A percentile compares a stretch with the other conserved stretches of the same genome.
These are phyloP conservation scores for Steccherinum ochraceum DNA, from an alignment of 768 basidiomycete genomes.

Conservation along the genomic window DNA sequence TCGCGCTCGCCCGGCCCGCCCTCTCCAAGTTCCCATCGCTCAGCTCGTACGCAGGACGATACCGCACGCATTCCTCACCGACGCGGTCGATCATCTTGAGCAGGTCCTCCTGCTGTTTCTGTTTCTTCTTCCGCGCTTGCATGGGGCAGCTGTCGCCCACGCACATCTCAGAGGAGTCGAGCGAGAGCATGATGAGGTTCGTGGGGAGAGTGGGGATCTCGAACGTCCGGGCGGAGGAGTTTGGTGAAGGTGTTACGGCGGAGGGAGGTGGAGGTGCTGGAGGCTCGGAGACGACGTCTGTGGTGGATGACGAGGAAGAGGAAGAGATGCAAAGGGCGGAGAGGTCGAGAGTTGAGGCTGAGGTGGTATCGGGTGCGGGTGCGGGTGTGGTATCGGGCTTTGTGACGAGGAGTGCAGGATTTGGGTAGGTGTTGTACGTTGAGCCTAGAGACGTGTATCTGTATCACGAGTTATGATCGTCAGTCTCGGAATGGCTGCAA, in stretches of 20 bases:
- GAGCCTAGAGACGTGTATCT: constrained; percentile 99
- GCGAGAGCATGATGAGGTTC: constrained; percentile 15
- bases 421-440: constrained; percentile 89
- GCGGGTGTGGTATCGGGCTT: constrained; percentile 6
- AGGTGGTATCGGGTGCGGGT: too few species aligned
- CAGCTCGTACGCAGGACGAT: constrained; percentile 79
- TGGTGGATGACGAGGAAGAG: constrained; percentile 12
- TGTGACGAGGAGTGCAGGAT: constrained; percentile 64
- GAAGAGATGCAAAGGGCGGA: too few species aligned
- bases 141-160: constrained; percentile 6
- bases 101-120: constrained; percentile 12
- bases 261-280: background rate
- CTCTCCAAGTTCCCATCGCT: constrained; percentile 69
- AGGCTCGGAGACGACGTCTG: constrained; percentile 6
- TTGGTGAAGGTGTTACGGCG: background rate
- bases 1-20: constrained; percentile 46
- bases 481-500: constrained; percentile 1
- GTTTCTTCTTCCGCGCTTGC: constrained; percentile 7
- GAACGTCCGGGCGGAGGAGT: constrained; percentile 3
- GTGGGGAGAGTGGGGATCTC: constrained; percentile 14
- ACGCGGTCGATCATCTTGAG: background rate
- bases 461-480: background rate
- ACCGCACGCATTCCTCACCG: constrained; percentile 30
- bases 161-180: constrained; percentile 7
- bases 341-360: too few species aligned